A percentile compares a stretch with the other conserved stretches of the same genome.
phyloP scores from a whole-genome alignment of 148 eudicot genomes.

The Vaccinium corymbosum region DNA sequence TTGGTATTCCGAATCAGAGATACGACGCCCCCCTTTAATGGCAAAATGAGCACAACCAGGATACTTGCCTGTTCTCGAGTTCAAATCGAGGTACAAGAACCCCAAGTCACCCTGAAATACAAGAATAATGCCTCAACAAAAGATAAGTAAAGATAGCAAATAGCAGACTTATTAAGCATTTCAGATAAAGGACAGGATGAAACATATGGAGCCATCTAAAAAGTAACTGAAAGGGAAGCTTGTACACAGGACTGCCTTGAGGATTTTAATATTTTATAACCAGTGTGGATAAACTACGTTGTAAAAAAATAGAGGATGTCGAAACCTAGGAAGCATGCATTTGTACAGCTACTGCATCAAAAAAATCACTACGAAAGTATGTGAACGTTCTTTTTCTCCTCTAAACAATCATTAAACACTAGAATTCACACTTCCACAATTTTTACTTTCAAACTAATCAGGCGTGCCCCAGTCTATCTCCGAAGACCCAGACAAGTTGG shows the following conservation, averaged over 20 bases:
- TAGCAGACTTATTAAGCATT: background rate
- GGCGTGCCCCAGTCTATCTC: background rate
- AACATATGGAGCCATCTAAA: background rate
- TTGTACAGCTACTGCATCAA: background rate
- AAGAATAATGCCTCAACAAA: constrained; percentile 6
- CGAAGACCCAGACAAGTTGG: background rate
- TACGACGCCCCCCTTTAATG: constrained; percentile 82
- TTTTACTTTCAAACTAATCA: background rate
- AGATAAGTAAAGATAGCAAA: background rate
- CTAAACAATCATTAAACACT: background rate
- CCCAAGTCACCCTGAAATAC: constrained; percentile 89
- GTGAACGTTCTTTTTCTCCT: background rate
- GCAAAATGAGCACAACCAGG: constrained; percentile 99
- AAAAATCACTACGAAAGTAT: background rate
- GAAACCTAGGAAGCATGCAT: background rate
- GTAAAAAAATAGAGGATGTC: background rate
- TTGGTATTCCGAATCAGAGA: constrained; percentile 86
- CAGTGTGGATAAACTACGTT: background rate
- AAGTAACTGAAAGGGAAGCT: constrained; percentile 9
- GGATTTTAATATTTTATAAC: background rate
- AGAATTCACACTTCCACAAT: background rate
- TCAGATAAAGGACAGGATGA: background rate
- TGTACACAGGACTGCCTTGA: background rate
- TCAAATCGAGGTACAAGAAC: constrained; percentile 86
- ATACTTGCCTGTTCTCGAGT: constrained; percentile 78